Evolutionary conservation across 208 protist species (phyloP), one percentile per base, ranked within the genome.

Genomic region (Acanthamoeba healyi): DNA sequence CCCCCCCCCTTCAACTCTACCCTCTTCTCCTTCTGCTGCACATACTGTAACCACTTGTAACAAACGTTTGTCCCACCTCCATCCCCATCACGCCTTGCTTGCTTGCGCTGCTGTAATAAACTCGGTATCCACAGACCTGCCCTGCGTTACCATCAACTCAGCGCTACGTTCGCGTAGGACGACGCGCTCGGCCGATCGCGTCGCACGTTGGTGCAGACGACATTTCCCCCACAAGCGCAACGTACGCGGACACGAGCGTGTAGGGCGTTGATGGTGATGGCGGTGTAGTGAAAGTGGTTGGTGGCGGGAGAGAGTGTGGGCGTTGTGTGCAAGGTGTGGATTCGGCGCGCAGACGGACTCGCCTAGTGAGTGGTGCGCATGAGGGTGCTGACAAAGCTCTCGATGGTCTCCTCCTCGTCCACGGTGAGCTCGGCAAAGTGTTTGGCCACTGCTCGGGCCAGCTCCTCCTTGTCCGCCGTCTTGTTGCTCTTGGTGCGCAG

Each of bases 401-500:
- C 74, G 44, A 84, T 84, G 26, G 74, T 84, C 74, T 84, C 74
- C 74, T 84, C 74, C 46, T 84, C 74, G 74, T 84, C 74, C 38
- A 84, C 74, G 4, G 46, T 38, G 74, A 84, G 74, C 12, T 84
- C 74, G 74, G 74, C 74, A 84, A 84, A 84, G 29, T 84, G 74
- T n/a, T 84, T 84, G 74, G 74, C 15, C 32, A 84, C 74, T 24
- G 44, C 74, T 58, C 74, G 74, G n/a, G 74, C 38, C 38, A 84
- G 74, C 29, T 84, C 74, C 44, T 84, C 74, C 74, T 84, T 84
- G 74, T 84, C 74, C 1, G 74, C n/a, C 38, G 63, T 38, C 40
- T 84, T 81, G 72, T 81, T 84, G 74, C 44, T 84, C 74, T 84
- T 84, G 42, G 74, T 84, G 74, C 74, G 74, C 44, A 84, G n/a